A percentile compares a stretch with the other conserved stretches of the same genome.
Evolutionary conservation across 352 stramenopile species (phyloP).

Genomic region (Globisporangium perplexum): DNA sequence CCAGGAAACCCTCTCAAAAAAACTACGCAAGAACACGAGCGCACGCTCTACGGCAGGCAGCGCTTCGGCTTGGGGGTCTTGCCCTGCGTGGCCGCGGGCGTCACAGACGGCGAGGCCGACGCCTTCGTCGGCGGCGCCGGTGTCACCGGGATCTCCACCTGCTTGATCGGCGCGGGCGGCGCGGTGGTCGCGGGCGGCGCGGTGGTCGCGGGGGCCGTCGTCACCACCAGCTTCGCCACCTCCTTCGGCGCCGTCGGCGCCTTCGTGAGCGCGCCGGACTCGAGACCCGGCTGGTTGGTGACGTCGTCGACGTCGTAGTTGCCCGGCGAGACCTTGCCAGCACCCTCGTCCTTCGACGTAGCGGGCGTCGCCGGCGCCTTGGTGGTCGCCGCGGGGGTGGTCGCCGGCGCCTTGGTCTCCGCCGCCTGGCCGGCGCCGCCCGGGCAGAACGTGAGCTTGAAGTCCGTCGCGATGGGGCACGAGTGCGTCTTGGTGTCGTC

Average conservation of each 20-base stretch:
- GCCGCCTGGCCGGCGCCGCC: constrained; percentile 6
- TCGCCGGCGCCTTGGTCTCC: not conserved
- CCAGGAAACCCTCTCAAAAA: not conserved
- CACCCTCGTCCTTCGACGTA: constrained; percentile 2
- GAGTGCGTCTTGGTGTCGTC: constrained; percentile 75
- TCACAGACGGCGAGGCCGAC: not conserved
- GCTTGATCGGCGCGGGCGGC: not conserved
- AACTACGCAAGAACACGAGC: not conserved
- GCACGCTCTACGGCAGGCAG: not conserved
- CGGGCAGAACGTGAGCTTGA: constrained; percentile 67
- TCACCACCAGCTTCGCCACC: not conserved
- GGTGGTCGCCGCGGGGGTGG: constrained; percentile 4
- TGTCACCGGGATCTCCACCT: not conserved
- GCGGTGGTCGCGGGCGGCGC: not conserved
- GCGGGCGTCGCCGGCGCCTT: constrained; percentile 7
- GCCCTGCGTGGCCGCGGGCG: not conserved
- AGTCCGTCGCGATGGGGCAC: constrained; percentile 52
- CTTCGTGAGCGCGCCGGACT: constrained; percentile 6
- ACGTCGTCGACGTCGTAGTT: constrained; percentile 13
- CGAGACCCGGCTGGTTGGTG: constrained; percentile 1
- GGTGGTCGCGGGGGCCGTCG: not conserved
- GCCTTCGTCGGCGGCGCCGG: not conserved
- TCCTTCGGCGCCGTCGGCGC: not conserved
- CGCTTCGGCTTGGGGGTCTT: not conserved
- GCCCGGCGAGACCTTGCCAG: constrained; percentile 10